phyloP scores from a whole-genome alignment of 2,329 filamentous ascomycete species.

The Chalaropsis thielavioides region DNA sequence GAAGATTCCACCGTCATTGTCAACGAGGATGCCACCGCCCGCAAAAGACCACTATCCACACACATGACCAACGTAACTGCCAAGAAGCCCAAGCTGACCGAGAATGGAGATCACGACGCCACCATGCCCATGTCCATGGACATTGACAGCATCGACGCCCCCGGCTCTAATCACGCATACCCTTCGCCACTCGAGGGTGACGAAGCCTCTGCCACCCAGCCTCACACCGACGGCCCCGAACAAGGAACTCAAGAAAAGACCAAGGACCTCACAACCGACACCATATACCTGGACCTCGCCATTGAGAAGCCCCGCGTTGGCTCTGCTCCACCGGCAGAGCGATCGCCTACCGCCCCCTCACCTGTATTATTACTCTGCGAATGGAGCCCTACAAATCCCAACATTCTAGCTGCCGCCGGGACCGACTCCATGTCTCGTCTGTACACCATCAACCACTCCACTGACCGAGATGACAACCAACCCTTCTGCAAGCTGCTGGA shows the following conservation, averaged over 20 bases:
- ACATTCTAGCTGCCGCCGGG: constrained; percentile 51
- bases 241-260: constrained; percentile 52
- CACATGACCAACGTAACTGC: constrained; percentile 8
- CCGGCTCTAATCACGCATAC: constrained; percentile 45
- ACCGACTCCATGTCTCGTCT: constrained; percentile 56
- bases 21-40: constrained; percentile 8
- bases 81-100: constrained; percentile 16
- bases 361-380: constrained; percentile 53
- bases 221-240: constrained; percentile 47
- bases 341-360: constrained; percentile 26
- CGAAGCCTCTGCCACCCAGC: constrained; percentile 36
- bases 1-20: constrained; percentile 4
- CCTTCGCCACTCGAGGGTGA: constrained; percentile 49
- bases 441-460: constrained; percentile 47
- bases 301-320: constrained; percentile 27
- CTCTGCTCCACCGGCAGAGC: constrained; percentile 23
- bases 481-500: constrained; percentile 37
- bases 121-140: constrained; percentile 36
- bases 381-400: constrained; percentile 52
- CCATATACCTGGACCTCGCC: constrained; percentile 45
- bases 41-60: constrained; percentile 16
- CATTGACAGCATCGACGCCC: constrained; percentile 34
- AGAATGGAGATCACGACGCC: constrained; percentile 15
- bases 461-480: constrained; percentile 26
- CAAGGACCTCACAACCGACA: constrained; percentile 43